Evolutionary conservation across 768 basidiomycete genomes (phyloP), one percentile per base, ranked within the genome.

Genomic region (Rhodotorula toruloides): DNA sequence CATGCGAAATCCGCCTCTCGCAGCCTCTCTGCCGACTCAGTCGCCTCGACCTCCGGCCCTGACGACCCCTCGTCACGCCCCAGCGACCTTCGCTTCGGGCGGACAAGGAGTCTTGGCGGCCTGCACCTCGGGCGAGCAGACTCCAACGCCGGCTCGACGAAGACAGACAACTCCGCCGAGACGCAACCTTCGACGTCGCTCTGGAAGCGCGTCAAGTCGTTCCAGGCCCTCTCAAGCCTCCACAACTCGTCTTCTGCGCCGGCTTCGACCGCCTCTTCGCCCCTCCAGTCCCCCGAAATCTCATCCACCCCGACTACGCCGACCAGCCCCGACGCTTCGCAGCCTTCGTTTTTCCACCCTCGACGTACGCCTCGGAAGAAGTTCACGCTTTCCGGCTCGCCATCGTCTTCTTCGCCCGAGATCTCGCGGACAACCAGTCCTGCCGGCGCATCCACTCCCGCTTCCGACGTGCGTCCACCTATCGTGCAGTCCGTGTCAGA

Each of bases 381-480:
- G 36, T 67, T 67, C 60, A 67, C 66, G 2, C 47, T 67, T 32
- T 53, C 63, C 7, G 46, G 56, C 12, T 57, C 63, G 22, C 63
- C 63, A 2, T 67, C 36, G 12, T 46, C 44, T 9, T 16, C 54
- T 1, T 65, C 64, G n/a, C 64, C 64, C 4, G 58, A 65, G 25
- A 50, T 54, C 27, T 31, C 47, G 9, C 52, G 58, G 6, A 27
- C n/a, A 4, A n/a, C 10, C 19, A 13, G n/a, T 27, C 54, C 27
- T 40, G 19, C 29, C 14, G 21, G 21, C 36, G 27, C 54, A 32
- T 5, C n/a, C 40, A 0, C 39, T 17, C 22, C 0, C 40, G 53
- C 8, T 25, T 29, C 31, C 29, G 31, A 27, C 31, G 34, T 10
- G 42, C 37, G 39, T 2, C 37, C 56, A 4, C 55, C 60, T 19